Evolutionary conservation across 768 basidiomycete genomes (phyloP).

Genomic region (Boletus tomentosulus): DNA sequence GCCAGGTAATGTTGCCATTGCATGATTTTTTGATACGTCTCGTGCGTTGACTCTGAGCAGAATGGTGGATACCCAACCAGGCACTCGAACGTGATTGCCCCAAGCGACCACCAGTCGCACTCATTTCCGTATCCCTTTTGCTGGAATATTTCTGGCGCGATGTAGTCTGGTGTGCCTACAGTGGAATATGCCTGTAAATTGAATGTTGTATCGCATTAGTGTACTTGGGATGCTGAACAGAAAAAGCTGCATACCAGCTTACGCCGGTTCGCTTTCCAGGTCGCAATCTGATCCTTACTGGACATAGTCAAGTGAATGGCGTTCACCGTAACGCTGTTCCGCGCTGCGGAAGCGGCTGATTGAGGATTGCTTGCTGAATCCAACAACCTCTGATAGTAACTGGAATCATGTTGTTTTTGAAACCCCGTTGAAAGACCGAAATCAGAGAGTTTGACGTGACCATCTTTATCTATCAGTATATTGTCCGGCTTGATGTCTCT

Average conservation of each 20-base stretch:
- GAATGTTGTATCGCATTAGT: background rate
- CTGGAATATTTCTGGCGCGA: constrained; percentile 94
- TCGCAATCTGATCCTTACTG: constrained; percentile 89
- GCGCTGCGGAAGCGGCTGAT: constrained; percentile 43
- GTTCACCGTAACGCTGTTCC: constrained; percentile 97
- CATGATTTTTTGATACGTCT: constrained; percentile 97
- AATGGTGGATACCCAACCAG: constrained; percentile 96
- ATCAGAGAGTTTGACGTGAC: constrained; percentile 97
- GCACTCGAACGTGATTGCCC: constrained; percentile 98
- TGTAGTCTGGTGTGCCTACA: constrained; percentile 95
- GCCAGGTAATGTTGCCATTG: constrained; percentile 84
- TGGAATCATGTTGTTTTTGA: constrained; percentile 95
- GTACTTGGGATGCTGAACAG: background rate
- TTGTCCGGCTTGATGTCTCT: constrained; percentile 99
- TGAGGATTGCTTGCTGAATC: constrained; percentile 54
- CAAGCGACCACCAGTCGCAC: constrained; percentile 99
- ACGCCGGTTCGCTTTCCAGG: constrained; percentile 97
- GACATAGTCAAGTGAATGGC: constrained; percentile 96
- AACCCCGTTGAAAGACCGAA: constrained; percentile 99
- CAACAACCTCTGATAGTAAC: constrained; percentile 87
- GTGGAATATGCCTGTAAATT: constrained; percentile 85
- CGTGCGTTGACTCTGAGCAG: constrained; percentile 93
- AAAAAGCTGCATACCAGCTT: constrained; percentile 66
- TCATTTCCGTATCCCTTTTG: constrained; percentile 98
- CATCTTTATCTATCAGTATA: constrained; percentile 84